Conservation (phyloP, 768 basidiomycete genomes). For the Lentinula sp. region DNA sequence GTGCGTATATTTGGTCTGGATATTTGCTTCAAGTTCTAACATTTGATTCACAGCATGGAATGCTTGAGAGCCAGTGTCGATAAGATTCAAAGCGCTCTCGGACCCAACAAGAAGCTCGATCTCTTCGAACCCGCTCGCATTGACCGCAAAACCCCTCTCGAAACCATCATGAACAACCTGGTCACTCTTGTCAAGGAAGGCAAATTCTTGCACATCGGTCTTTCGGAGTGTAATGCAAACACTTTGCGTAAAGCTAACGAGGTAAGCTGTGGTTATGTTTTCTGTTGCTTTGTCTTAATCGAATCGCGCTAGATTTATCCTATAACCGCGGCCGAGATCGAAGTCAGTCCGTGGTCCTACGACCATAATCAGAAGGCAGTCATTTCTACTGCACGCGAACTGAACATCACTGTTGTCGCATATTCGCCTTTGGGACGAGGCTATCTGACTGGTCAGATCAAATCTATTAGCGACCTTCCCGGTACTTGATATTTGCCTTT, state of each 20-base stretch:
- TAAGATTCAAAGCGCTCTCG: slow-evolving; percentile 34
- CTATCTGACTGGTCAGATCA: slow-evolving; percentile 36
- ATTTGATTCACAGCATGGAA: slow-evolving; percentile 22
- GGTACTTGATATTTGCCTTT: slow-evolving; percentile 10
- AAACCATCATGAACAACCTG: slow-evolving; percentile 35
- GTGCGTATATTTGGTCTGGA: slow-evolving; percentile 22
- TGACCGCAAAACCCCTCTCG: slow-evolving; percentile 34
- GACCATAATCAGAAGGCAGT: slow-evolving; percentile 22
- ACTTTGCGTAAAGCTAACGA: slow-evolving; percentile 36
- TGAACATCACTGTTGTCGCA: slow-evolving; percentile 29
- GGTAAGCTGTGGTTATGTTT: slow-evolving; percentile 15
- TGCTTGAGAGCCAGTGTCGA: slow-evolving; percentile 37
- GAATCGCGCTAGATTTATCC: slow-evolving; percentile 21
- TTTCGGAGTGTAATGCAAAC: slow-evolving; percentile 25
- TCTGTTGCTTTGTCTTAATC: slow-evolving; percentile 21
- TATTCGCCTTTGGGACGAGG: slow-evolving; percentile 36
- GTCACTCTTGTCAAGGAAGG: slow-evolving; percentile 32
- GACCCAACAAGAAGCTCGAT: slow-evolving; percentile 48
- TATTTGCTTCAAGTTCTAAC: not conserved
- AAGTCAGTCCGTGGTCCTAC: slow-evolving; percentile 26
- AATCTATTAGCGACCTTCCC: slow-evolving; percentile 27
- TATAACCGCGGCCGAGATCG: slow-evolving; percentile 26
- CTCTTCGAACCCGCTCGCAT: slow-evolving; percentile 47
- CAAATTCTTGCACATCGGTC: slow-evolving; percentile 28
- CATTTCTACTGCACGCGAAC: slow-evolving; percentile 24